Evolutionary conservation across 192 early-diverging fungal genomes (phyloP), one percentile per base, ranked within the genome.

Genomic region (Backusella circina): DNA sequence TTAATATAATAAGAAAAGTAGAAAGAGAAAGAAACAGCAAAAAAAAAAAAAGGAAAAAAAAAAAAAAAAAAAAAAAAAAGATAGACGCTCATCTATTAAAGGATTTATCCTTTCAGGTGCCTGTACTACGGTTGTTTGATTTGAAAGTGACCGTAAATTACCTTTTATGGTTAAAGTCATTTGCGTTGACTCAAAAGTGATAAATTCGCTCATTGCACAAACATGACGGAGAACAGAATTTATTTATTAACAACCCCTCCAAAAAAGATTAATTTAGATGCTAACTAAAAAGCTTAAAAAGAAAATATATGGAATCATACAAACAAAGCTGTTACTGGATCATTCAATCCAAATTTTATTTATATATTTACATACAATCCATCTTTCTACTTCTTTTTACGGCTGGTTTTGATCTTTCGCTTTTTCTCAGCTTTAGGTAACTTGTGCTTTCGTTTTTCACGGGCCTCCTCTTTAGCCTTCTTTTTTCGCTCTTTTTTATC

Each of bases 361-460:
- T 28, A 61, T 28, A 61, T 61, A 26, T 57, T 26, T 57, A 57
- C 7, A 61, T 28, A 61, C 21, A 61, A 26, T 9, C 6, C 7
- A 54, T 9, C 9, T 2, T 28, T 61, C 54, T 84, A 79, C 74
- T 90, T 88, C 80, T 88, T 94, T 31, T 83, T 87, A 21, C 88
- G 85, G 18, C 88, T 88, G 10, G 84, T 78, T 65, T 95, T 94
- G 76, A 95, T 88, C 79, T 93, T 95, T 72, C 95, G 88, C 82
- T 98, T 99, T 83, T 99, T 99, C 80, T 96, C 94, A 16, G 93
- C 89, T 84, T 99, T 99, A 28, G 97, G 96, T 16, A 97, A 90
- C 86, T 99, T 99, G 78, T 85, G 88, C 79, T 98, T 97, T 79
- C 97, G 87, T 79, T 93, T 93, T 76, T 97, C 96, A 44, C 95